phyloP scores from a whole-genome alignment of 139 green algal species.

The Tetraselmis striata region DNA sequence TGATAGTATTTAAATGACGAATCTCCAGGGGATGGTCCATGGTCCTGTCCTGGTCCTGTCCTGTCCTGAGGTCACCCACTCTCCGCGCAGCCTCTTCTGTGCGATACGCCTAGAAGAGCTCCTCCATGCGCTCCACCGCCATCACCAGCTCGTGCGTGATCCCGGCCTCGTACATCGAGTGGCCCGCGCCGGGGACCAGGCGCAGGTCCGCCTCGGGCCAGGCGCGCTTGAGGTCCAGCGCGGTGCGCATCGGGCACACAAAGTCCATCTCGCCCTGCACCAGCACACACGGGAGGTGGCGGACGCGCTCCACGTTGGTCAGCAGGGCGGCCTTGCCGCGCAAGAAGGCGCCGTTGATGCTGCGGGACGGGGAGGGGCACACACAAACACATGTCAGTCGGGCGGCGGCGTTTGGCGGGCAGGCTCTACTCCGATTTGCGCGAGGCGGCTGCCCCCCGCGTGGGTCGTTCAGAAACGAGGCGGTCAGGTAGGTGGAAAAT shows the following conservation, averaged over 20 bases:
- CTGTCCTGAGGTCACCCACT: too few species aligned
- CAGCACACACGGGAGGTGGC: constrained; percentile 43
- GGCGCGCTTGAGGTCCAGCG: constrained; percentile 32
- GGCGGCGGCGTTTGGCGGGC: background rate
- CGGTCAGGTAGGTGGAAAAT: too few species aligned
- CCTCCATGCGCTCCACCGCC: constrained; percentile 36
- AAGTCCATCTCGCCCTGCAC: constrained; percentile 54
- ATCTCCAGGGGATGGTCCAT: too few species aligned
- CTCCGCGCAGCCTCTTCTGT: too few species aligned
- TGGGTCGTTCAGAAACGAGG: too few species aligned
- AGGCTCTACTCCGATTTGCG: too few species aligned
- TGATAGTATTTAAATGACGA: too few species aligned
- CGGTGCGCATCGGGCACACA: constrained; percentile 49
- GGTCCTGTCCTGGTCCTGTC: too few species aligned
- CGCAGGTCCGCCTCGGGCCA: constrained; percentile 51
- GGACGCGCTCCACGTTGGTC: constrained; percentile 18
- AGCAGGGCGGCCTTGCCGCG: background rate
- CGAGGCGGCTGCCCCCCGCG: too few species aligned
- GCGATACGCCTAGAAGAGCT: too few species aligned
- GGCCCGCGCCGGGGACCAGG: constrained; percentile 39
- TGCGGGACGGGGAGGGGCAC: background rate
- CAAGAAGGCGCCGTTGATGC: constrained; percentile 42
- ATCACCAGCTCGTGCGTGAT: constrained; percentile 47
- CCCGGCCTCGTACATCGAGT: constrained; percentile 51
- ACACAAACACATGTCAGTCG: background rate